Evolutionary conservation across 257 asterid genomes (phyloP).

Genomic region (Echites panduratus): DNA sequence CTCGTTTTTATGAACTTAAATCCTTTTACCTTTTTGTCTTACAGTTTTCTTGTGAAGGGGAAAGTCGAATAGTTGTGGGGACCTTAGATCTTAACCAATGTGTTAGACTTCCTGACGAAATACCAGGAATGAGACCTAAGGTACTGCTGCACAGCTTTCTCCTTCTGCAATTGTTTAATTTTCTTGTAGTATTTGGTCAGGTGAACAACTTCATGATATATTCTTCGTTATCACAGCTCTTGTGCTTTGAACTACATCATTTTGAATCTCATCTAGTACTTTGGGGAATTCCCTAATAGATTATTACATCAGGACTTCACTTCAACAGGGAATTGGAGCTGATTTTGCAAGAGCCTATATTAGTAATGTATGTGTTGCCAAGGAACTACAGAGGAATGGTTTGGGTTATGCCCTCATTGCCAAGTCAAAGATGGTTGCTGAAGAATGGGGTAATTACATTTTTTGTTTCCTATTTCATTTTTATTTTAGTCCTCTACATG

Average conservation of each 20-base stretch:
- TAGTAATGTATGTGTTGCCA: constrained; percentile 85
- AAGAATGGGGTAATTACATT: constrained; percentile 69
- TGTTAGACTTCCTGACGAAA: constrained; percentile 76
- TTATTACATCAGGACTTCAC: constrained; percentile 21
- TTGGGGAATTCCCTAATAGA: constrained; percentile 8
- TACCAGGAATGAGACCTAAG: constrained; percentile 71
- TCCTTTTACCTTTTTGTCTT: constrained; percentile 7
- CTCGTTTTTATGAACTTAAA: neutral
- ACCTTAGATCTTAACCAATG: constrained; percentile 88
- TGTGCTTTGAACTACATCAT: neutral
- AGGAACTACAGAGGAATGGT: constrained; percentile 77
- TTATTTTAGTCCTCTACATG: neutral
- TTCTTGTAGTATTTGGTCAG: no score
- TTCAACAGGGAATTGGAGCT: constrained; percentile 71
- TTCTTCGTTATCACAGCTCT: neutral
- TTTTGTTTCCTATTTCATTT: neutral
- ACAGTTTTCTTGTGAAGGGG: constrained; percentile 58
- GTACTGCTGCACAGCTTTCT: constrained; percentile 25
- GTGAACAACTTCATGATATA: no score
- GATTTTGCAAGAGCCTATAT: constrained; percentile 92
- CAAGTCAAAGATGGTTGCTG: constrained; percentile 61
- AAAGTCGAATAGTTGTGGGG: constrained; percentile 75
- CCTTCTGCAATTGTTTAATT: no score
- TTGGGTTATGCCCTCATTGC: constrained; percentile 68
- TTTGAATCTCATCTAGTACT: neutral